A percentile compares a stretch with the other conserved stretches of the same genome.
These are phyloP conservation scores for Kluyveromyces lactis DNA, from an alignment of 805 yeast species.

Conservation along the genomic window DNA sequence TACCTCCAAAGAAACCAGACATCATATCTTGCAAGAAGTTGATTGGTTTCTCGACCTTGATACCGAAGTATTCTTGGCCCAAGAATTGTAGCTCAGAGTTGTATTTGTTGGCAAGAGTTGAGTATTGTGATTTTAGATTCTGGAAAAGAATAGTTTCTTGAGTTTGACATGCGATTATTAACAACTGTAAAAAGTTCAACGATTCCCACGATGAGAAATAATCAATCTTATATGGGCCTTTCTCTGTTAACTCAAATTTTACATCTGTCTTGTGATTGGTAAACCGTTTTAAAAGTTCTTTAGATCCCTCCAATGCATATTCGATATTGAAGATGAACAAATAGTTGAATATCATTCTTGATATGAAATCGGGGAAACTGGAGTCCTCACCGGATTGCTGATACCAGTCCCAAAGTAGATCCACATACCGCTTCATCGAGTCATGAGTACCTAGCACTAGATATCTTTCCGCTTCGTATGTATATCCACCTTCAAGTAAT, in stretches of 20 bases:
- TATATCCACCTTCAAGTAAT: slow-evolving; percentile 42
- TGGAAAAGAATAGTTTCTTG: slow-evolving; percentile 44
- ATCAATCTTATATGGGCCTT: slow-evolving; percentile 25
- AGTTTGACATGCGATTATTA: slow-evolving; percentile 51
- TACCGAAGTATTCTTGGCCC: slow-evolving; percentile 56
- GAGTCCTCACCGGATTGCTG: slow-evolving; percentile 16
- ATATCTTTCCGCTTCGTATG: slow-evolving; percentile 65
- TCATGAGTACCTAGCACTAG: slow-evolving; percentile 58
- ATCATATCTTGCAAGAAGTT: slow-evolving; percentile 67
- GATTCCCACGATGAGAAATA: slow-evolving; percentile 37
- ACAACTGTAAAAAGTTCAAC: slow-evolving; percentile 61
- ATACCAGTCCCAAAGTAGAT: slow-evolving; percentile 40
- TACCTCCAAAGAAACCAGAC: slow-evolving; percentile 55
- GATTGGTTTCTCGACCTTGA: slow-evolving; percentile 42
- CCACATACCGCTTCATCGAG: slow-evolving; percentile 40
- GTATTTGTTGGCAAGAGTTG: slow-evolving; percentile 19
- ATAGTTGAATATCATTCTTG: slow-evolving; percentile 70
- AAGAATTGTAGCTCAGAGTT: slow-evolving; percentile 42
- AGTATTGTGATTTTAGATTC: slow-evolving; percentile 45
- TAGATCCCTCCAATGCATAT: slow-evolving; percentile 40
- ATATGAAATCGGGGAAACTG: slow-evolving; percentile 28
- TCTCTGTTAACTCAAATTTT: slow-evolving; percentile 20
- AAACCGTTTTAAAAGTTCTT: slow-evolving; percentile 31
- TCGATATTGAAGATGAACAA: slow-evolving; percentile 58
- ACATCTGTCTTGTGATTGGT: slow-evolving; percentile 13